phyloP scores from a whole-genome alignment of 495 filamentous ascomycete species.

The Thermothielavioides terrestris region DNA sequence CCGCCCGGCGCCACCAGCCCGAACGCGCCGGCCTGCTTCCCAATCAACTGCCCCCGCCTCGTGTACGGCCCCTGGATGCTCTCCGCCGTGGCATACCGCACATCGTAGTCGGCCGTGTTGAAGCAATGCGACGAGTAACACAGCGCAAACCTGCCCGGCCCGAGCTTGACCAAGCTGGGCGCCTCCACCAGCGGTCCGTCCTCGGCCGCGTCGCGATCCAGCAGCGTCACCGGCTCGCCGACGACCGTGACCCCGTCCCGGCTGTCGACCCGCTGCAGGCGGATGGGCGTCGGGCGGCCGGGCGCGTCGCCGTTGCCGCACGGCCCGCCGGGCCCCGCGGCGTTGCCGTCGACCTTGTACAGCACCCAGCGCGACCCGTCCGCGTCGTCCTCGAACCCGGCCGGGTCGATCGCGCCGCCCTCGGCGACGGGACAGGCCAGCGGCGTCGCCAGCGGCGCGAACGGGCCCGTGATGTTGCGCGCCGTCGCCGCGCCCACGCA shows the following conservation, averaged over 20 bases:
- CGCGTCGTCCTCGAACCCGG: constrained; percentile 40
- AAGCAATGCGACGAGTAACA: constrained; percentile 55
- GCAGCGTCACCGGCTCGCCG: constrained; percentile 43
- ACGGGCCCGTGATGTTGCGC: constrained; percentile 41
- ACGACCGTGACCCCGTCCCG: constrained; percentile 44
- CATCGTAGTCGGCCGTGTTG: constrained; percentile 42
- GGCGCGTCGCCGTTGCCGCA: constrained; percentile 46
- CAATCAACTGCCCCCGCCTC: constrained; percentile 28
- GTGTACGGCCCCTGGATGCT: constrained; percentile 42
- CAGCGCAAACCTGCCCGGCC: constrained; percentile 45
- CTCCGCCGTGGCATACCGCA: constrained; percentile 44
- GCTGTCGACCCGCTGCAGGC: constrained; percentile 45
- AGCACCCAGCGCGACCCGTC: constrained; percentile 47
- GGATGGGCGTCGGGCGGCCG: constrained; percentile 46
- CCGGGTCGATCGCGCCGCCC: constrained; percentile 51
- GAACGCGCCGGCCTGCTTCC: constrained; percentile 23
- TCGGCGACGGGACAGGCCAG: constrained; percentile 41
- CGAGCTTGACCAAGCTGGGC: constrained; percentile 39
- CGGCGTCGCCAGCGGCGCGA: constrained; percentile 32
- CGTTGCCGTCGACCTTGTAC: constrained; percentile 56
- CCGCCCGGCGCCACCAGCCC: constrained; percentile 39
- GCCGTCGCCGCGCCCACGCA: constrained; percentile 47
- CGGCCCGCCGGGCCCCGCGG: constrained; percentile 45
- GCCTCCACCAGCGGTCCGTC: constrained; percentile 57
- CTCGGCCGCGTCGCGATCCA: constrained; percentile 41